Base-by-base conservation (phyloP, 345 rosid genomes). In the Bruguiera sexangula region DNA sequence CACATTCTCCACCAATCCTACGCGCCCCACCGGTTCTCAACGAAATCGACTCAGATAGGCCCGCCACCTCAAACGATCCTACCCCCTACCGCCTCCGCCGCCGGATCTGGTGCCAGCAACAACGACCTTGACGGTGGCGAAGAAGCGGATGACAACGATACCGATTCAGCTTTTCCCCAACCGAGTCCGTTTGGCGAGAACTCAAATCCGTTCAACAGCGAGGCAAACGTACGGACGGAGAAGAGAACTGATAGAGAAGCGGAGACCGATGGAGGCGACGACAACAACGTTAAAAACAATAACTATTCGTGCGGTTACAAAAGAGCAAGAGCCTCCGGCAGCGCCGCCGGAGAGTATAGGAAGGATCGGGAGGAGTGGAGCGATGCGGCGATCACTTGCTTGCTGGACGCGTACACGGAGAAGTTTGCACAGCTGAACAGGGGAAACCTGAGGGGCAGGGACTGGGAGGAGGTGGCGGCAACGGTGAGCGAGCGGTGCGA, bases 221-320 rank as follows among this genome's bases (percentile, higher is more conserved):
- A 74, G 2, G 66, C 79, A 53, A 74, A 80, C 68, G 79, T 57
- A 39, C 87, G 84, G 75, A 64, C 74, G 62, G 88, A 85, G 73
- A 89, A 85, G 83, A 73, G 92, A 65, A 83, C 78, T 74, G 84
- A 72, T 61, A 79, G 75, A 55, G 88, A 85, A 6, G 89, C 83
- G 74, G 75, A 84, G 60, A 87, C 78, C 56, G 90, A 85, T 60
- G 90, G 87, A 24, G 92, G 84, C 15, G 63, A 43, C 62, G 73
- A 55, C 7, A 73, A 65, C 30, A 27, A 56, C 60, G 16, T 5
- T 15, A 56, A 22, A 22, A 10, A 27, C 60, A 22, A 56, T 56
- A 56, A 22, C 29, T 56, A 24, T 48, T 84, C 85, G 39, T 82
- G 81, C 62, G 73, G 72, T 59, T 87, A 76, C 60, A 87, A 88